A percentile compares a stretch with the other conserved stretches of the same genome.
Conservation (phyloP, 441 rosid genomes). For the Bocquillonia castaneifolia region DNA sequence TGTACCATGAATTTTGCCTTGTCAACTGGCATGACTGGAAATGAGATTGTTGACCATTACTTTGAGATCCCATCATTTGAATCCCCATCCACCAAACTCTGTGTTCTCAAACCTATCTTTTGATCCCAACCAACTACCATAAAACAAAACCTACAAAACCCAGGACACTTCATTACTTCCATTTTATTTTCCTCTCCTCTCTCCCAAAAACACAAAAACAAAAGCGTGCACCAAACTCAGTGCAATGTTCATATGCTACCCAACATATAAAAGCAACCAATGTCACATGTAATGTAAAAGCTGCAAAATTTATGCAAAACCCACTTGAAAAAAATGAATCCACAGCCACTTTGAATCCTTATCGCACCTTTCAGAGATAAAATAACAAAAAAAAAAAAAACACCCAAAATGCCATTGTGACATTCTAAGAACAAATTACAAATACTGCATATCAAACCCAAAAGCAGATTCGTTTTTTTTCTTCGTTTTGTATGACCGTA, state of each 20-base stretch:
- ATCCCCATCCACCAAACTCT: slow-evolving; percentile 43
- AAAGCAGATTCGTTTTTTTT: background rate
- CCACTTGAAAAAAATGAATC: background rate
- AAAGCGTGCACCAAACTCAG: background rate
- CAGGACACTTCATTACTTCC: background rate
- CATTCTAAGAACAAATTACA: background rate
- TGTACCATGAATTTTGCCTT: slow-evolving; percentile 52
- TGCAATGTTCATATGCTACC: background rate
- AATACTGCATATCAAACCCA: too few relatives aligned
- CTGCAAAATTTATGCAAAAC: background rate
- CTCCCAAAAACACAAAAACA: background rate
- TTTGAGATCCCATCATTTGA: slow-evolving; percentile 48
- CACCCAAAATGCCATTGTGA: background rate
- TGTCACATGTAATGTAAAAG: background rate
- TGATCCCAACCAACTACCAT: too few relatives aligned
- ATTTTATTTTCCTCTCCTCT: background rate
- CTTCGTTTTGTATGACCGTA: background rate
- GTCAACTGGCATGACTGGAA: slow-evolving; percentile 33
- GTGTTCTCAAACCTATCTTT: slow-evolving; percentile 21
- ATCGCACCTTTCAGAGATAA: background rate
- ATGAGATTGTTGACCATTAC: slow-evolving; percentile 34
- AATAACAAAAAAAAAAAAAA: background rate
- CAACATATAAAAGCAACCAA: too few relatives aligned
- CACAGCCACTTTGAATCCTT: background rate
- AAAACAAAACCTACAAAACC: background rate